Conservation (phyloP, 257 asterid genomes). For the Misopates orontium region DNA sequence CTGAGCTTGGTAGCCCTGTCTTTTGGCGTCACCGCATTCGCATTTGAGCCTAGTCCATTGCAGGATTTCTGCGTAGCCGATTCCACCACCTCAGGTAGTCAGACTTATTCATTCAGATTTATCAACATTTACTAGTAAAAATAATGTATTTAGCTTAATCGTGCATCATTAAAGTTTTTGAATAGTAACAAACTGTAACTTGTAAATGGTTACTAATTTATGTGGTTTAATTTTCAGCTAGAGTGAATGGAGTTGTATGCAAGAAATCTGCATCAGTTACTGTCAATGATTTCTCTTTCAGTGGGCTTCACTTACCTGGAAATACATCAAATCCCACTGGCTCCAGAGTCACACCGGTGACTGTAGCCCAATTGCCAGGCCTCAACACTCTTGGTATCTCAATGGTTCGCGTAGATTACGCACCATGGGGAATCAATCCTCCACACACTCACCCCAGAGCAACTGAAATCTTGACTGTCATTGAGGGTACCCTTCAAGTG, state of each 20-base stretch:
- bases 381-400: slow-evolving; percentile 48
- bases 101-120: too few species aligned
- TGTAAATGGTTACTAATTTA: neutral
- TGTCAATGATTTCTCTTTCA: slow-evolving; percentile 27
- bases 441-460: slow-evolving; percentile 50
- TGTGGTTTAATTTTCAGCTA: slow-evolving; percentile 16
- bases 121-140: too few species aligned
- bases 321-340: slow-evolving; percentile 37
- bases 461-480: slow-evolving; percentile 38
- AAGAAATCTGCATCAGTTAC: slow-evolving; percentile 25
- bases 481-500: slow-evolving; percentile 35
- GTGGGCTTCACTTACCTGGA: slow-evolving; percentile 38
- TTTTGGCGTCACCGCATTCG: neutral
- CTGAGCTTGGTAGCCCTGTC: neutral
- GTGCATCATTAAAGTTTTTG: too few species aligned
- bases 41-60: slow-evolving; percentile 17
- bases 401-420: slow-evolving; percentile 37
- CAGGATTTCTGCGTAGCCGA: slow-evolving; percentile 19
- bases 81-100: neutral
- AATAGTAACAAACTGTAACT: too few species aligned
- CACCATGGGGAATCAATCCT: slow-evolving; percentile 48
- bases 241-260: slow-evolving; percentile 32
- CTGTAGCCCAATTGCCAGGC: slow-evolving; percentile 35
- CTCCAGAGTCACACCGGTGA: slow-evolving; percentile 20
- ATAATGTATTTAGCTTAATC: neutral